Percentiles rank a stretch among this genome's conserved stretches.
Conservation (phyloP, 129 eudicot species). For the Flaveria trinervia region DNA sequence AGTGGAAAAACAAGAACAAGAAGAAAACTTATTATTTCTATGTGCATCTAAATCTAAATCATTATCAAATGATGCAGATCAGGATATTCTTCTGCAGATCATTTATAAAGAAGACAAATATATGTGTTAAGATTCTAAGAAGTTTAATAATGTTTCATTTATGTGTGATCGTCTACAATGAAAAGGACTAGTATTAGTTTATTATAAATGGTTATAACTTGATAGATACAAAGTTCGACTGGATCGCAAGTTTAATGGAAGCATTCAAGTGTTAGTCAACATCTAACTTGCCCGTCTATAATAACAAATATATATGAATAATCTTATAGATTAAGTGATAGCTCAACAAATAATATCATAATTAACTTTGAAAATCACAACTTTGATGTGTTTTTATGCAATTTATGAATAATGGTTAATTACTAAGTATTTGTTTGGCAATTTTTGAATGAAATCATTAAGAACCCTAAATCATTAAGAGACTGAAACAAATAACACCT, state of each 20-base stretch:
- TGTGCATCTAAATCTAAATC: background rate
- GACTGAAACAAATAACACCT: too few species aligned
- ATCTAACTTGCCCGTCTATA: background rate
- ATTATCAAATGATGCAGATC: background rate
- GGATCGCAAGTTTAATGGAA: background rate
- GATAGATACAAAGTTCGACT: background rate
- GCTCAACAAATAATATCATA: constrained; percentile 12
- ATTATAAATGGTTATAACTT: background rate
- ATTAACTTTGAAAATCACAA: constrained; percentile 1
- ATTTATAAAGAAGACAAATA: background rate
- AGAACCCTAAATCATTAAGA: too few species aligned
- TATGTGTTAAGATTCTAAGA: background rate
- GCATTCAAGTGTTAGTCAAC: background rate
- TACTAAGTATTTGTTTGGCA: background rate
- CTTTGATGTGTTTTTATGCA: background rate
- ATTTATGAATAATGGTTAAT: background rate
- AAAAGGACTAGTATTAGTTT: background rate
- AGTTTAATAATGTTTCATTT: background rate
- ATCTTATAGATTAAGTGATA: background rate
- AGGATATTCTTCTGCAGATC: constrained; percentile 4
- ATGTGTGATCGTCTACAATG: background rate
- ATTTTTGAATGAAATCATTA: too few species aligned
- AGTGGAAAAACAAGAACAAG: background rate
- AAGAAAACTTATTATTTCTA: background rate
- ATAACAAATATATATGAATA: background rate